Conservation (phyloP, 441 rosid genomes). For the Adansonia madagascariensis region DNA sequence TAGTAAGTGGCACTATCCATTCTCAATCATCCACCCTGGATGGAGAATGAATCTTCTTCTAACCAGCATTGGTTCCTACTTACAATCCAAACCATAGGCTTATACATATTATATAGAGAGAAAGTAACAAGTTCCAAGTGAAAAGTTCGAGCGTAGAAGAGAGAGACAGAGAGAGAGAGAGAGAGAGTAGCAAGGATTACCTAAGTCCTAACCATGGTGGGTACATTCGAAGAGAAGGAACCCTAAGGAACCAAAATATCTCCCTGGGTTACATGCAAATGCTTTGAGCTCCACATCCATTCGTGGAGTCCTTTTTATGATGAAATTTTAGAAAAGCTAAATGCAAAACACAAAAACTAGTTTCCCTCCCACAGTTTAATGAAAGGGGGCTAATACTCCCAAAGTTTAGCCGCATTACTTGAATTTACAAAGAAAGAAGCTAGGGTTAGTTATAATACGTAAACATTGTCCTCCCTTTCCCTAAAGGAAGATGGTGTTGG, state of each 20-base stretch:
- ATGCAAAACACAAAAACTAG: slow-evolving; percentile 35
- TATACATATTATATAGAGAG: slow-evolving; percentile 29
- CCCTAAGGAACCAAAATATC: slow-evolving; percentile 85
- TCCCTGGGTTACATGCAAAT: slow-evolving; percentile 80
- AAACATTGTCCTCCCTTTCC: slow-evolving; percentile 51
- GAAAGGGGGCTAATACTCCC: slow-evolving; percentile 59
- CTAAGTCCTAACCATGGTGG: slow-evolving; percentile 97
- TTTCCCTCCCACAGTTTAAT: slow-evolving; percentile 39
- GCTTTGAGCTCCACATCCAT: slow-evolving; percentile 76
- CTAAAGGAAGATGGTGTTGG: slow-evolving; percentile 48
- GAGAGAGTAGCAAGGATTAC: slow-evolving; percentile 40
- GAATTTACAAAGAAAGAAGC: slow-evolving; percentile 48
- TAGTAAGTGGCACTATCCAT: slow-evolving; percentile 42
- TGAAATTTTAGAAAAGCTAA: slow-evolving; percentile 38
- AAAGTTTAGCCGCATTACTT: slow-evolving; percentile 52
- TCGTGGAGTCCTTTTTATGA: slow-evolving; percentile 51
- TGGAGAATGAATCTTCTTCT: slow-evolving; percentile 32
- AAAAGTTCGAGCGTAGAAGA: slow-evolving; percentile 22
- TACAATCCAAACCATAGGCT: slow-evolving; percentile 46
- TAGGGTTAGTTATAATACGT: neutral
- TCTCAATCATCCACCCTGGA: slow-evolving; percentile 42
- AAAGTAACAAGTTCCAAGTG: slow-evolving; percentile 32
- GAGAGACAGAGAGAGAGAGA: slow-evolving; percentile 20
- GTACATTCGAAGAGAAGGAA: slow-evolving; percentile 57
- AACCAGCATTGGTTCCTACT: slow-evolving; percentile 32